Percentiles rank a stretch among this genome's conserved stretches.
These are phyloP conservation scores for Erodium texanum DNA, from an alignment of 441 rosid genomes.

Conservation along the genomic window DNA sequence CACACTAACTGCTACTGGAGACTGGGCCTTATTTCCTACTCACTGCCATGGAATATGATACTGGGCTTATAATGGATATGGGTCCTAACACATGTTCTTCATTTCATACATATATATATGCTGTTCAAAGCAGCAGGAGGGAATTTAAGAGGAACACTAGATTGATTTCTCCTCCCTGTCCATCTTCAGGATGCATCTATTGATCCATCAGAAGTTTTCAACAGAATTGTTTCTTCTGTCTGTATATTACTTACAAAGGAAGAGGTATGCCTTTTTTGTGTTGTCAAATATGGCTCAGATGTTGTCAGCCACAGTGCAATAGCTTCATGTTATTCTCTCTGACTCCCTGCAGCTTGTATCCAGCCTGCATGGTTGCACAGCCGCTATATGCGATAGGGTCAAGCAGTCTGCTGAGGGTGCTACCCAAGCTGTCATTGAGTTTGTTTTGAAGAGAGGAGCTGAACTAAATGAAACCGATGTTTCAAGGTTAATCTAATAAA, in stretches of 20 bases:
- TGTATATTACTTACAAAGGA: constrained; percentile 65
- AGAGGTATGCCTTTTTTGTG: constrained; percentile 48
- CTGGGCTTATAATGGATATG: too few species aligned
- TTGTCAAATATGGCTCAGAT: constrained; percentile 14
- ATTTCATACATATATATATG: constrained; percentile 18
- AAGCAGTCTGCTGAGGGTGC: constrained; percentile 97
- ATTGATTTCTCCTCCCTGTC: background rate
- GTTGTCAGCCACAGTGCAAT: constrained; percentile 6
- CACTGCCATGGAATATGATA: too few species aligned
- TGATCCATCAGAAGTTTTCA: constrained; percentile 97
- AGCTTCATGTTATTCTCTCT: constrained; percentile 22
- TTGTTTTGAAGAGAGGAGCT: constrained; percentile 71
- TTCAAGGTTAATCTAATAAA: constrained; percentile 51
- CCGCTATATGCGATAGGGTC: constrained; percentile 82
- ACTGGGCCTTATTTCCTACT: too few species aligned
- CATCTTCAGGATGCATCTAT: constrained; percentile 91
- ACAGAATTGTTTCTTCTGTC: constrained; percentile 81
- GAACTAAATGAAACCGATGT: constrained; percentile 71
- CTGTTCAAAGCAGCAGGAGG: constrained; percentile 15
- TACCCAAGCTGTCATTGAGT: constrained; percentile 87
- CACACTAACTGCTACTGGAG: too few species aligned
- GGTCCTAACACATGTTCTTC: too few species aligned
- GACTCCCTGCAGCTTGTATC: constrained; percentile 70
- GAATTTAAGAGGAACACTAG: background rate
- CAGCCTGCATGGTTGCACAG: constrained; percentile 60